Conservation (phyloP, 352 stramenopile species). For the Globisporangium cederbergense region DNA sequence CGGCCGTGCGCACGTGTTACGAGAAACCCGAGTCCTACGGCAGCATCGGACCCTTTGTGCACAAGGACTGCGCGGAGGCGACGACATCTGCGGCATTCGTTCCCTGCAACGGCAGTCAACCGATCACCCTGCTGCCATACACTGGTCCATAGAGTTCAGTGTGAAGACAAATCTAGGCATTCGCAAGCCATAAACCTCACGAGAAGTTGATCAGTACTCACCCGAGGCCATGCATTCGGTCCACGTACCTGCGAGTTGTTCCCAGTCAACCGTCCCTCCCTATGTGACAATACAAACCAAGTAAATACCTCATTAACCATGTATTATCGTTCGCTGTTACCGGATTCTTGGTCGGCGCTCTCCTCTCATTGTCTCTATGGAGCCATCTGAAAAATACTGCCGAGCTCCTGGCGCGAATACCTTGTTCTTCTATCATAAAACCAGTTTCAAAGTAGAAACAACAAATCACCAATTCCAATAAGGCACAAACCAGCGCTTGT, state of each 20-base stretch:
- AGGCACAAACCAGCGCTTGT: neutral
- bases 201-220: no score
- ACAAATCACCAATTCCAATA: neutral
- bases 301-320: neutral
- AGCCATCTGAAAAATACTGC: neutral
- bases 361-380: neutral
- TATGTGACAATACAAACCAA: neutral
- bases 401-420: neutral
- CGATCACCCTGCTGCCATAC: constrained; percentile 17
- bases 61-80: constrained; percentile 11
- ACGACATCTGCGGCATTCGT: constrained; percentile 1
- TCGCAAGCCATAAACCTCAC: no score
- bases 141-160: constrained; percentile 1
- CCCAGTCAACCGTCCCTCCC: no score
- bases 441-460: neutral
- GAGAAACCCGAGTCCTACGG: constrained; percentile 26
- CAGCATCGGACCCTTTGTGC: constrained; percentile 3
- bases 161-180: neutral
- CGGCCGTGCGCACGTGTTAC: constrained; percentile 68
- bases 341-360: neutral
- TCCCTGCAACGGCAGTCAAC: constrained; percentile 4
- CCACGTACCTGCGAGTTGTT: neutral
- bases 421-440: constrained; percentile 3
- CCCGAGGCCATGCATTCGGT: neutral
- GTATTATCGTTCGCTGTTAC: constrained; percentile 2